A percentile compares a stretch with the other conserved stretches of the same genome.
These are phyloP conservation scores for Lentinula boryana DNA, from an alignment of 768 basidiomycete species.

Conservation along the genomic window DNA sequence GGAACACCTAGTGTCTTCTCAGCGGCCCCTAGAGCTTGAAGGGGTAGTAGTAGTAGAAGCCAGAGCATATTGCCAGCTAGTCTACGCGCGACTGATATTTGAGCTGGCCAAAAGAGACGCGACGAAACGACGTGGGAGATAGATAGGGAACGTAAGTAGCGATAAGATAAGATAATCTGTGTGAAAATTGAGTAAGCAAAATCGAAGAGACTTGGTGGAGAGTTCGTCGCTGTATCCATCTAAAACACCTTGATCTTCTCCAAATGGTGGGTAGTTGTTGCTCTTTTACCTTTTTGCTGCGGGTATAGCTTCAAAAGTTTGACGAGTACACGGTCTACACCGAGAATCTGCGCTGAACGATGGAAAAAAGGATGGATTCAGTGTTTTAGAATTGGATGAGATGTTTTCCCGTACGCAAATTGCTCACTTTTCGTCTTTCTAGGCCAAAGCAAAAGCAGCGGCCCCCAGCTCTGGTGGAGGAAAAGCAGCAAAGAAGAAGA, in stretches of 20 bases:
- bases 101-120: not conserved
- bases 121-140: not conserved
- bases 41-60: not conserved
- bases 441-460: constrained; percentile 79
- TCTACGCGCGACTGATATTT: not conserved
- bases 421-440: constrained; percentile 17
- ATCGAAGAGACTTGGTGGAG: not conserved
- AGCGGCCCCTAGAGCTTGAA: constrained; percentile 17
- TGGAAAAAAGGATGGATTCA: constrained; percentile 31
- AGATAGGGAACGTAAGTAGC: not conserved
- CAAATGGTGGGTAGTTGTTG: not conserved
- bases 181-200: not conserved
- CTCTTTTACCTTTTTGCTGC: not conserved
- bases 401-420: constrained; percentile 2
- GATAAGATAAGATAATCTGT: not conserved
- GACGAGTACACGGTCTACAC: not conserved
- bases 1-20: constrained; percentile 54
- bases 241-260: not conserved
- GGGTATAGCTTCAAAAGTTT: not conserved
- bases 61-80: not conserved
- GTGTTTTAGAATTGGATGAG: constrained; percentile 27
- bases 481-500: constrained; percentile 98
- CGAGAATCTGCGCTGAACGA: not conserved
- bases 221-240: not conserved
- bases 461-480: constrained; percentile 63